A percentile compares a stretch with the other conserved stretches of the same genome.
phyloP scores from a whole-genome alignment of 83 land plant species.

The Picea abies region DNA sequence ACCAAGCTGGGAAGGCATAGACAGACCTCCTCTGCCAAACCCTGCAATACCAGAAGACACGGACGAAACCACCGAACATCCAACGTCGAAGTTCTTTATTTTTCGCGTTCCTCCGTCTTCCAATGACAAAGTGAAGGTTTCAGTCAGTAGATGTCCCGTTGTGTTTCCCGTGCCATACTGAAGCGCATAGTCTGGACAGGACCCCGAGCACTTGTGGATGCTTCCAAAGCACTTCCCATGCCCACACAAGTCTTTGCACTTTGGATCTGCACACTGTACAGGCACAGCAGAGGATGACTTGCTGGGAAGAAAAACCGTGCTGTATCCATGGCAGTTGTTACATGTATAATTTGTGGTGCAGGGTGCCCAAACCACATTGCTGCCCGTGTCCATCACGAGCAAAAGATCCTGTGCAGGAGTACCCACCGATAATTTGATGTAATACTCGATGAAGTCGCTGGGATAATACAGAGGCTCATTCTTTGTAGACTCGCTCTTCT shows the following conservation, averaged over 20 bases:
- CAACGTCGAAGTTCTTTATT: slow-evolving; percentile 34
- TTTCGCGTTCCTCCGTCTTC: background rate
- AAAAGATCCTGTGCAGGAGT: too few relatives aligned
- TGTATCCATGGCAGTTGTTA: slow-evolving; percentile 46
- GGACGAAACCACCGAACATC: slow-evolving; percentile 58
- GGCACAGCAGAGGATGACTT: background rate
- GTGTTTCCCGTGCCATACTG: slow-evolving; percentile 60
- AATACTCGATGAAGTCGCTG: too few relatives aligned
- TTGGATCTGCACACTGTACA: background rate
- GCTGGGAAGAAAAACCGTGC: background rate
- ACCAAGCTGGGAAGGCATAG: slow-evolving; percentile 58
- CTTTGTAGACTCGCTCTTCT: too few relatives aligned
- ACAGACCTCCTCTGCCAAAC: slow-evolving; percentile 55
- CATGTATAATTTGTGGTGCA: slow-evolving; percentile 30
- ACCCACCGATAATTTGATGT: too few relatives aligned
- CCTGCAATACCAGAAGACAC: slow-evolving; percentile 48
- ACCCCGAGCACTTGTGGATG: background rate
- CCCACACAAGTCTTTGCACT: background rate
- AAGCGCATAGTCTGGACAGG: slow-evolving; percentile 47
- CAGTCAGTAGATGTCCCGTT: slow-evolving; percentile 37
- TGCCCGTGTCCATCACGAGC: too few relatives aligned
- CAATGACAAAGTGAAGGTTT: slow-evolving; percentile 29
- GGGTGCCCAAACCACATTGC: too few relatives aligned
- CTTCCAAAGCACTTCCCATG: background rate
- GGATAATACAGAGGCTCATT: too few relatives aligned